Percentiles rank a stretch among this genome's conserved stretches.
Evolutionary conservation across 495 filamentous ascomycete genomes (phyloP).

Genomic region (Saxophila tyrrhenica): DNA sequence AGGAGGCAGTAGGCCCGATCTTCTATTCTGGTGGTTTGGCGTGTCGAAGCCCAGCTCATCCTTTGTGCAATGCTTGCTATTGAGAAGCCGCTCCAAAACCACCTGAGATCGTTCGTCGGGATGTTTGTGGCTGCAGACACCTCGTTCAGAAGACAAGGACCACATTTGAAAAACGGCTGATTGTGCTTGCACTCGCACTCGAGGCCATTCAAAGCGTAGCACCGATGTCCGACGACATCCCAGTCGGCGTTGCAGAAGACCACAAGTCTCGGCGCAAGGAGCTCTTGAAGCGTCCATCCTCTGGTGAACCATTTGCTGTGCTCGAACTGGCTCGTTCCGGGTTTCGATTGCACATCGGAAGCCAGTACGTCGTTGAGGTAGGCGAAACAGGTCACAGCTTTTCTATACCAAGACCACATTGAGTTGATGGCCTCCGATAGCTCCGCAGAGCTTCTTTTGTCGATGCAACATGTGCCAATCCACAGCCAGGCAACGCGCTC

Average conservation of each 20-base stretch:
- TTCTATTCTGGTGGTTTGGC: slow-evolving; percentile 3
- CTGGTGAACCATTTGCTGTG: slow-evolving; percentile 11
- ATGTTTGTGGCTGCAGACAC: not conserved
- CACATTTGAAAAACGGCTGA: no score
- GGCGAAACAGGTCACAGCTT: slow-evolving; percentile 7
- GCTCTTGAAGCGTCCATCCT: slow-evolving; percentile 14
- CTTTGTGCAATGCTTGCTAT: slow-evolving; percentile 8
- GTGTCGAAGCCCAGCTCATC: slow-evolving; percentile 13
- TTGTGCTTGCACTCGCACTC: no score
- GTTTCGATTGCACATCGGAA: not conserved
- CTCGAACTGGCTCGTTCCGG: not conserved
- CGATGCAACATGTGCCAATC: slow-evolving; percentile 15
- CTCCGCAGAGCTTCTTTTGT: slow-evolving; percentile 10
- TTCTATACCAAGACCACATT: slow-evolving; percentile 11
- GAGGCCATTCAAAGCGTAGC: no score
- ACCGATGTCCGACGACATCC: not conserved
- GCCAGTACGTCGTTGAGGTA: slow-evolving; percentile 8
- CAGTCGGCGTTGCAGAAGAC: slow-evolving; percentile 1
- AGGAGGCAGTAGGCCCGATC: slow-evolving; percentile 14
- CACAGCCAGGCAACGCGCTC: not conserved
- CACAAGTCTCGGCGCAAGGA: not conserved
- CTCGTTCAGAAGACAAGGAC: not conserved
- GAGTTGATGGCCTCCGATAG: slow-evolving; percentile 15
- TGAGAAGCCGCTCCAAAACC: not conserved
- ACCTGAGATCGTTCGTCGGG: not conserved